A percentile compares a stretch with the other conserved stretches of the same genome.
These are phyloP conservation scores for Eucalyptus pauciflora DNA, from an alignment of 345 rosid species.

Conservation along the genomic window DNA sequence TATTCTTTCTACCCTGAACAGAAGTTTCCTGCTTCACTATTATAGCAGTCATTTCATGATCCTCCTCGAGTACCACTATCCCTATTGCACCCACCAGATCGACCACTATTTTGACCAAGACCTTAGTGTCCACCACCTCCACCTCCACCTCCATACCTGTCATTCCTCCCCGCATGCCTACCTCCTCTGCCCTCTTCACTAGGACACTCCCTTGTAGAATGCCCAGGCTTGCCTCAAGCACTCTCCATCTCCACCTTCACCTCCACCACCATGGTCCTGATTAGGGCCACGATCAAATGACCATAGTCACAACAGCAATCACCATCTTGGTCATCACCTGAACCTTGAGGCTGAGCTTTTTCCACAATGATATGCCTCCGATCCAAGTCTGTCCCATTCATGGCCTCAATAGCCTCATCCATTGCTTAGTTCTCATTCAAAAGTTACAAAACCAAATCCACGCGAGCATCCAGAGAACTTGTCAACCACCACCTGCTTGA, in stretches of 20 bases:
- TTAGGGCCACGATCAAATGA: constrained; percentile 36
- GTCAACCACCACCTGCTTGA: constrained; percentile 61
- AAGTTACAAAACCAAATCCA: constrained; percentile 89
- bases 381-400: constrained; percentile 91
- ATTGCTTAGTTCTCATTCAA: constrained; percentile 69
- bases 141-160: no score
- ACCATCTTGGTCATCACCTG: constrained; percentile 60
- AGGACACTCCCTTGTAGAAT: no score
- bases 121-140: no score
- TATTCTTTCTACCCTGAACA: constrained; percentile 12
- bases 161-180: no score
- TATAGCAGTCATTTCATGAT: constrained; percentile 48
- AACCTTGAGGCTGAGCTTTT: constrained; percentile 83
- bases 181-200: no score
- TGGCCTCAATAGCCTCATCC: constrained; percentile 82
- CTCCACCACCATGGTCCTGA: no score
- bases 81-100: background rate
- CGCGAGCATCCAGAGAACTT: constrained; percentile 84
- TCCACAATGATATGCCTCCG: constrained; percentile 82
- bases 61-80: constrained; percentile 66
- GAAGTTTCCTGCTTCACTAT: constrained; percentile 28
- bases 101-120: no score
- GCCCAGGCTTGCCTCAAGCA: no score
- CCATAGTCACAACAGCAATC: constrained; percentile 13
- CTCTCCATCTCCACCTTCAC: no score